Conservation (phyloP, 768 basidiomycete species). For the Suillus placidus region DNA sequence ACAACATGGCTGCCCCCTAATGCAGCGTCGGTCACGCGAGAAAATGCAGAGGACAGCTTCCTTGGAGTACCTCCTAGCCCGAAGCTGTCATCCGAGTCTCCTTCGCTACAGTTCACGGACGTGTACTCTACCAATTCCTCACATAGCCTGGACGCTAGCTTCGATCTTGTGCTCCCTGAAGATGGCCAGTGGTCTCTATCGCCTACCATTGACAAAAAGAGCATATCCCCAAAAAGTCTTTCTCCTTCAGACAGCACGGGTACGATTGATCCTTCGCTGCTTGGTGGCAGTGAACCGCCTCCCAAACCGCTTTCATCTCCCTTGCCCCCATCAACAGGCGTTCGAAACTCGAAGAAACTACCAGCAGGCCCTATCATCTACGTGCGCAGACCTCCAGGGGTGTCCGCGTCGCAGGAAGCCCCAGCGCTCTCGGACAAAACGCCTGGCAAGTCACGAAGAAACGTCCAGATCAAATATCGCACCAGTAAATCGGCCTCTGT, state of each 20-base stretch:
- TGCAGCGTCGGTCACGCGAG: constrained; percentile 8
- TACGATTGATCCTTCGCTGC: constrained; percentile 36
- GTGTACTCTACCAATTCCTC: neutral
- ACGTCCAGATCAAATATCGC: constrained; percentile 36
- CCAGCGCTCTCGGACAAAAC: constrained; percentile 19
- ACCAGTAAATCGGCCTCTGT: constrained; percentile 6
- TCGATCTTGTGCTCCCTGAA: constrained; percentile 16
- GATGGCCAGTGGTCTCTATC: constrained; percentile 3
- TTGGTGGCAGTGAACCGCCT: constrained; percentile 19
- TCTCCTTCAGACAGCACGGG: constrained; percentile 8
- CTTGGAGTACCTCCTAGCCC: constrained; percentile 34
- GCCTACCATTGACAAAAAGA: neutral
- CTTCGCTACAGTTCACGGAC: constrained; percentile 2
- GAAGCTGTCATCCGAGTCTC: neutral
- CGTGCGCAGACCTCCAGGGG: constrained; percentile 31
- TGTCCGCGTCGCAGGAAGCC: constrained; percentile 15
- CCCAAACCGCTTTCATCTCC: neutral
- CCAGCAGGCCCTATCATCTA: constrained; percentile 32
- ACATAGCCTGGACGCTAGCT: constrained; percentile 6
- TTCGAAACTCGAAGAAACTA: constrained; percentile 15
- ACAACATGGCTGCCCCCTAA: constrained; percentile 16
- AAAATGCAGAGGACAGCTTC: constrained; percentile 22
- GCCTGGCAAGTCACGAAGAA: constrained; percentile 18
- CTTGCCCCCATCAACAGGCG: neutral
- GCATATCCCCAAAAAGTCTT: neutral